A percentile compares a stretch with the other conserved stretches of the same genome.
phyloP scores from a whole-genome alignment of 805 yeast species.

The Candida alai region DNA sequence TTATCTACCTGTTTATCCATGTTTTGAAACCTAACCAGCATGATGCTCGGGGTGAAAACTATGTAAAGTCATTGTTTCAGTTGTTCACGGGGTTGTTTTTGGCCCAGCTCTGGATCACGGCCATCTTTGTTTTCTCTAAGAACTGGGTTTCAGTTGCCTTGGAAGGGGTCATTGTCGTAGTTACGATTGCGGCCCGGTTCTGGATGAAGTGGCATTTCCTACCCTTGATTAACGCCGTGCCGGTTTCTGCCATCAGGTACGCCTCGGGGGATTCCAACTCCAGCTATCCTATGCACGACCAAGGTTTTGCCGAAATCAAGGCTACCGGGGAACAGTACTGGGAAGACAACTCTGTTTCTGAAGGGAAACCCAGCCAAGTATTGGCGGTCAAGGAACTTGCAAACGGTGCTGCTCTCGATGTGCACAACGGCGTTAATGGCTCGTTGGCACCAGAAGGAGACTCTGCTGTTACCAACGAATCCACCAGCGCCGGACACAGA shows the following conservation, averaged over 20 bases:
- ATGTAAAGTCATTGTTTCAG: conserved; percentile 69
- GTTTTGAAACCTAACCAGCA: conserved; percentile 53
- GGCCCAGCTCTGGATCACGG: conserved; percentile 65
- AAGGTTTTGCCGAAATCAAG: conserved; percentile 57
- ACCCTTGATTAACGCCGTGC: conserved; percentile 65
- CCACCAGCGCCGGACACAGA: no score
- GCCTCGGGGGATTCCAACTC: conserved; percentile 41
- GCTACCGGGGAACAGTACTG: conserved; percentile 47
- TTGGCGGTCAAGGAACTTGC: conserved; percentile 10
- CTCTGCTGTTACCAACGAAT: no score
- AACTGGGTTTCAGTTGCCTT: conserved; percentile 76
- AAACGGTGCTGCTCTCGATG: conserved; percentile 6
- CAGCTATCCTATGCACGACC: conserved; percentile 61
- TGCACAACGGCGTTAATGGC: neutral
- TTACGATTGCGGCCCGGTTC: conserved; percentile 56
- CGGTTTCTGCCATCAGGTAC: conserved; percentile 56
- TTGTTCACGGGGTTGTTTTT: conserved; percentile 68
- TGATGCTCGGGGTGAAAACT: conserved; percentile 71
- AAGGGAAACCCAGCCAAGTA: neutral
- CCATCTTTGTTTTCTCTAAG: conserved; percentile 71
- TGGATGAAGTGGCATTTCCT: conserved; percentile 56
- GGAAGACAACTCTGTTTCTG: conserved; percentile 27
- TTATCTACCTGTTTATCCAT: conserved; percentile 57
- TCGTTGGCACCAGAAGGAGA: no score
- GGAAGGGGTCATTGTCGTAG: conserved; percentile 57